Evolutionary conservation across 768 basidiomycete genomes (phyloP), one percentile per base, ranked within the genome.

Genomic region (Tremella fuciformis): DNA sequence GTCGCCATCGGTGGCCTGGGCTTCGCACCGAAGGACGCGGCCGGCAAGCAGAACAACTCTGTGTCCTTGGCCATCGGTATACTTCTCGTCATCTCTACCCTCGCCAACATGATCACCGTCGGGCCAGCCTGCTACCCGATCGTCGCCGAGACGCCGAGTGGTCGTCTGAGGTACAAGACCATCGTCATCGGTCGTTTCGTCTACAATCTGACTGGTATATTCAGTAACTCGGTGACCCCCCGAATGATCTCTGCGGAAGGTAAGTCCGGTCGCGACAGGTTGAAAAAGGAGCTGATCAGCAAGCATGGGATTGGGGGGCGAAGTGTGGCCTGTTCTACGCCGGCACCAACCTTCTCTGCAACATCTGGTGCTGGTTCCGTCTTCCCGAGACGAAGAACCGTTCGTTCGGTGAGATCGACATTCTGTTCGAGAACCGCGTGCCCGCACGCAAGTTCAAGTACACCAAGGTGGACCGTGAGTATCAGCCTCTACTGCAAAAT

Each of bases 131-230:
- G 65, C 26, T 69, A 69, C 44, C 60, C 67, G 8, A 64, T 69
- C 15, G 48, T 69, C 11, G 67, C 67, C 16, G 67, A 69, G 38
- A 60, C 60, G 7, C 65, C 67, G 9, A 55, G 57, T n/a, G 58
- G 63, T 26, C 53, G 62, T 49, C 58, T 69, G 6, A 16, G 66
- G 21, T 62, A 69, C 55, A 77, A 79, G 71, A 76, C 77, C 25
- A 68, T 58, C 50, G 59, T 58, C 53, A 59, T 70, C 34, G 69
- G 69, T 46, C 53, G 69, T 49, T 52, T 59, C 44, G 60, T 52
- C 9, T 70, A 70, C 62, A 63, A 64, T 26, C 39, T 70, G 37
- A 60, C 62, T 18, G 60, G 60, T 15, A 66, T 69, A 26, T 57
- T 69, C 55, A 48, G 26, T 34, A 67, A 67, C 41, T 60, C 58